Percentiles rank a stretch among this genome's conserved stretches.
Evolutionary conservation across 306 rosid genomes (phyloP).

Genomic region (Cucurbita pepo): DNA sequence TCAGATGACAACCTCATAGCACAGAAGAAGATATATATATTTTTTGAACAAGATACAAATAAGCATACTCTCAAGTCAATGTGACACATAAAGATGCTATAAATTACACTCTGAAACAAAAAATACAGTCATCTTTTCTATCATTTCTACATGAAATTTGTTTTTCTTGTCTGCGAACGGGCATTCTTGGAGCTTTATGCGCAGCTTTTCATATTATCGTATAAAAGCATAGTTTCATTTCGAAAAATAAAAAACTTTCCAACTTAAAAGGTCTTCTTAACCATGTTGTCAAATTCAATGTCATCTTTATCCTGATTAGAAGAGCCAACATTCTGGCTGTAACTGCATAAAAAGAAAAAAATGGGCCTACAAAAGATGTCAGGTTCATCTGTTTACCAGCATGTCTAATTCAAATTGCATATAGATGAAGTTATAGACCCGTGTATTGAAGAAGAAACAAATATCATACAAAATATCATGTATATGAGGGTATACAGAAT

Average conservation of each 20-base stretch:
- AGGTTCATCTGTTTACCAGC: not conserved
- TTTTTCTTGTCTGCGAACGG: not conserved
- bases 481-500: not conserved
- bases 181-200: not conserved
- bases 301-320: not conserved
- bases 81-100: not conserved
- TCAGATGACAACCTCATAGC: not conserved
- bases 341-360: not conserved
- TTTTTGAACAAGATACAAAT: too few species aligned
- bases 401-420: not conserved
- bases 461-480: too few species aligned
- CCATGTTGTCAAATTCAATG: not conserved
- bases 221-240: not conserved
- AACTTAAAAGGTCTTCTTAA: not conserved
- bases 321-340: not conserved
- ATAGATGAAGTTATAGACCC: too few species aligned
- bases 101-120: not conserved
- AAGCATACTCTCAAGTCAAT: not conserved
- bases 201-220: not conserved
- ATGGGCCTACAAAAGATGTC: not conserved
- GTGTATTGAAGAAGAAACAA: too few species aligned
- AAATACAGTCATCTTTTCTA: not conserved
- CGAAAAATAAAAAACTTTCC: not conserved
- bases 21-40: not conserved
- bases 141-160: not conserved